These are phyloP conservation scores for Pseudocercospora vitis DNA, from an alignment of 2,329 filamentous ascomycete genomes.

Conservation along the genomic window DNA sequence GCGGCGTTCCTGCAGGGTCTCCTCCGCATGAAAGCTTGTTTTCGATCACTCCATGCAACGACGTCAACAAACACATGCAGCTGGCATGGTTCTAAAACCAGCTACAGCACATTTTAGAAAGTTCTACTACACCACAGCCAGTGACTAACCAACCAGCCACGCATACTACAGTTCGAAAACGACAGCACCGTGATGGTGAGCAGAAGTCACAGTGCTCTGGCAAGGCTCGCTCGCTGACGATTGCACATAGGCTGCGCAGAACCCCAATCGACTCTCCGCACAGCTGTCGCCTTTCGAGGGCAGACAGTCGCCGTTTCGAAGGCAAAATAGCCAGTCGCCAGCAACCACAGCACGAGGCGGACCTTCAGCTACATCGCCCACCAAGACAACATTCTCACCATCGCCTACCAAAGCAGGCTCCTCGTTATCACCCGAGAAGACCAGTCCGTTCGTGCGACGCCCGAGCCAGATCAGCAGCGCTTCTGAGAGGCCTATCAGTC, in stretches of 20 bases:
- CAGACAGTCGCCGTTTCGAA: conserved; percentile 38
- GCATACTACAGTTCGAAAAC: no score
- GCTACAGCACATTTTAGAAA: no score
- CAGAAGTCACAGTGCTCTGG: no score
- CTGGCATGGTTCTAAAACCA: no score
- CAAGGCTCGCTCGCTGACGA: no score
- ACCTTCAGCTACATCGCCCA: conserved; percentile 45
- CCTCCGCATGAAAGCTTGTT: no score
- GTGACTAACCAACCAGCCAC: no score
- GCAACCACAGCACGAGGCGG: conserved; percentile 32
- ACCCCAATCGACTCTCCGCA: conserved; percentile 15
- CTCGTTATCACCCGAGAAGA: conserved; percentile 36
- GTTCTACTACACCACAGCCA: no score
- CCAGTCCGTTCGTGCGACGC: conserved; percentile 38
- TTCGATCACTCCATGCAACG: no score
- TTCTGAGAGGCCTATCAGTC: conserved; percentile 36
- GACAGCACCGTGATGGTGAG: no score
- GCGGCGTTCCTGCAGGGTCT: no score
- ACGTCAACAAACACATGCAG: no score
- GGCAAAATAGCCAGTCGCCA: conserved; percentile 37
- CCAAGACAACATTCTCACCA: conserved; percentile 34
- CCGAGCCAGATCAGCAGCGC: conserved; percentile 37
- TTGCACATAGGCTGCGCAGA: conserved; percentile 10
- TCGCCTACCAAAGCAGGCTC: conserved; percentile 31
- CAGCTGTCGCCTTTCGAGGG: conserved; percentile 27